Evolutionary conservation across 176 grass and related monocot species (phyloP), one percentile per base, ranked within the genome.

Genomic region (Typha latifolia): DNA sequence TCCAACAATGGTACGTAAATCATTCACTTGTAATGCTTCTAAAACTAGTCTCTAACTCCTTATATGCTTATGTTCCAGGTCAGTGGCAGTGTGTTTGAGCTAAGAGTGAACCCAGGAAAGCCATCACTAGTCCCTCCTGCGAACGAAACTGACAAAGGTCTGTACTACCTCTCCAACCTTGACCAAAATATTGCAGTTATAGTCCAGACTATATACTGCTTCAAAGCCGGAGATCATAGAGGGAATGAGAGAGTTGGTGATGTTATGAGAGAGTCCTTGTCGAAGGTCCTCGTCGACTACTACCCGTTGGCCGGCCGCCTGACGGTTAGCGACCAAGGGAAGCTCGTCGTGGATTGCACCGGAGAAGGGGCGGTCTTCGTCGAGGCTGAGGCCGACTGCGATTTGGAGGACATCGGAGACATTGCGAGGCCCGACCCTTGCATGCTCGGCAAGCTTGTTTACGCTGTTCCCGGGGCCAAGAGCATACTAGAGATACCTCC

Each of bases 191-290:
- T 92, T 64, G 84, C 89, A 12, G 81, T 92, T 32, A 71, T 76
- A 51, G 89, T 92, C 48, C 74, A 85, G 69, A 92, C 89, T 23
- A 80, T 92, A 49, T 92, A 92, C 75, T 92, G 75, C 75, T 92
- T 92, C 84, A 74, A 62, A 31, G 69, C 48, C 3, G 27, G 27
- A 29, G 27, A 16, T 12, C 55, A 20, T 5, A 75, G 3, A 34
- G 62, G 14, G 64, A 75, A 13, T 11, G 72, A 27, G 56, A 48
- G 64, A 61, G 64, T 74, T 19, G 24, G 53, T 37, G 71, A 69
- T 1, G 77, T 66, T 12, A 57, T 92, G 23, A 74, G 69, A 62
- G 79, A 88, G 66, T 84, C 89, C 16, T 59, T 93, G 49, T 78
- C 76, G 0, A 85, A 80, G 78, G 79, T 93, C 32, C 79, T 93